phyloP scores from a whole-genome alignment of 2,329 filamentous ascomycete genomes.

The Fusarium sp. region DNA sequence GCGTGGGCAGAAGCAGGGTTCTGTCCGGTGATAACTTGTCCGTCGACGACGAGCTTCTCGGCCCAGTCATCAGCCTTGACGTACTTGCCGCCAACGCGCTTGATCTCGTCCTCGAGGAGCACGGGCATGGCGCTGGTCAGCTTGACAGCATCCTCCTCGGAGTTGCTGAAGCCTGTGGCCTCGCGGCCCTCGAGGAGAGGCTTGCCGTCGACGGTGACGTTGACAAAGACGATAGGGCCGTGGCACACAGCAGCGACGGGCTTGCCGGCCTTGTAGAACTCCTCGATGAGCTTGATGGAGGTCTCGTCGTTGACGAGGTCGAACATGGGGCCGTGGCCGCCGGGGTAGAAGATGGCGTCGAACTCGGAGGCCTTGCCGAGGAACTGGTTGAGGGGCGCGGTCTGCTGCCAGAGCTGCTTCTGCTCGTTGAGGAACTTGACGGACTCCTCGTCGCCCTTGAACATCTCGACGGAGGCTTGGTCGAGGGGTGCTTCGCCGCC shows the following conservation, averaged over 20 bases:
- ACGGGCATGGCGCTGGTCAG: slow-evolving; percentile 66
- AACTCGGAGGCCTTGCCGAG: slow-evolving; percentile 67
- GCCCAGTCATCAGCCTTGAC: slow-evolving; percentile 64
- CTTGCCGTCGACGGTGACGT: slow-evolving; percentile 64
- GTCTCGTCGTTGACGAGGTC: slow-evolving; percentile 67
- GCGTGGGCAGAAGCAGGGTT: slow-evolving; percentile 63
- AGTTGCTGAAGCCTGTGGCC: slow-evolving; percentile 71
- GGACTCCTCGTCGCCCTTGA: slow-evolving; percentile 62
- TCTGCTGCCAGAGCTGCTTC: slow-evolving; percentile 70
- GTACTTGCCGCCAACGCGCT: slow-evolving; percentile 62
- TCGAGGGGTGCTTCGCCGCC: slow-evolving; percentile 71
- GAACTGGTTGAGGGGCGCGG: slow-evolving; percentile 65
- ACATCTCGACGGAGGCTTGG: slow-evolving; percentile 64
- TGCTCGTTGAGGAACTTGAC: slow-evolving; percentile 65
- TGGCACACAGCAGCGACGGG: slow-evolving; percentile 75
- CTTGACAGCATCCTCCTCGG: slow-evolving; percentile 60
- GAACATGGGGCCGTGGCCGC: slow-evolving; percentile 71
- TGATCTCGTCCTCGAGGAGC: slow-evolving; percentile 64
- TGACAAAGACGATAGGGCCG: slow-evolving; percentile 69
- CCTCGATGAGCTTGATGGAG: slow-evolving; percentile 68
- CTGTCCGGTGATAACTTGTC: slow-evolving; percentile 65
- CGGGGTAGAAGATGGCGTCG: slow-evolving; percentile 68
- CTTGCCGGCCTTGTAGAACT: slow-evolving; percentile 70
- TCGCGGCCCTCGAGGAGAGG: slow-evolving; percentile 64
- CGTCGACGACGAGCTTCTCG: slow-evolving; percentile 60